Base-by-base conservation (phyloP, 179 eudicot genomes). In the Silene noctiflora region DNA sequence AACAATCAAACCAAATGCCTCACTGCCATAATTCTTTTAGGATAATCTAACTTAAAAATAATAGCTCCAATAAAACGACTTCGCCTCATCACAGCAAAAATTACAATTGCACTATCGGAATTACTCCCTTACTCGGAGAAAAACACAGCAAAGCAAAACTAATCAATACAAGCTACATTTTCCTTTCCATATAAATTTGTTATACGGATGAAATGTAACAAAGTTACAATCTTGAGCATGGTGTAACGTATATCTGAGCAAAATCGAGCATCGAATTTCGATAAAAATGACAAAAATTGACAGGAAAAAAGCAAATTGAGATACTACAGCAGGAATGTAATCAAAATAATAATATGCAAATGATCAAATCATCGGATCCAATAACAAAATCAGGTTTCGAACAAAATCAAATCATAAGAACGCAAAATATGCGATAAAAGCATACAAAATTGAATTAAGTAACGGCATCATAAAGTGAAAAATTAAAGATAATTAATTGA, bases 361-460 rank as follows among this genome's bases (percentile, higher is more conserved):
- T 39, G 9, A 67, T n/a, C 66, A 33, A 73, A 6, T 62, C 7
- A 73, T 58, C 33, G 27, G 25, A 69, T 46, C 77, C 46, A 58
- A 44, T 71, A 14, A 29, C 3, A 56, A 66, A 5, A n/a, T 31
- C 39, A 53, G 9, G 73, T 3, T 63, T 19, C 4, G 11, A 62
- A 13, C 64, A 71, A 77, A 71, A 33, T 19, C 48, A 25, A 77
- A 77, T 24, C 20, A 61, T 27, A 0, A 21, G 22, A 22, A 61
- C 13, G 12, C 4, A 22, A 61, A 22, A 20, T 22, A 6, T 59
- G 24, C 3, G 11, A 59, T 20, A 20, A 2, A 61, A 22, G 11
- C 29, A 35, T 20, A 67, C 46, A 9, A 2, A 58, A 58, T 21
- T 69, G 17, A 46, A 69, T 48, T 21, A 69, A 56, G 3, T 1